Evolutionary conservation across 208 protist genomes (phyloP).

Genomic region (Trichomonas vaginalis): DNA sequence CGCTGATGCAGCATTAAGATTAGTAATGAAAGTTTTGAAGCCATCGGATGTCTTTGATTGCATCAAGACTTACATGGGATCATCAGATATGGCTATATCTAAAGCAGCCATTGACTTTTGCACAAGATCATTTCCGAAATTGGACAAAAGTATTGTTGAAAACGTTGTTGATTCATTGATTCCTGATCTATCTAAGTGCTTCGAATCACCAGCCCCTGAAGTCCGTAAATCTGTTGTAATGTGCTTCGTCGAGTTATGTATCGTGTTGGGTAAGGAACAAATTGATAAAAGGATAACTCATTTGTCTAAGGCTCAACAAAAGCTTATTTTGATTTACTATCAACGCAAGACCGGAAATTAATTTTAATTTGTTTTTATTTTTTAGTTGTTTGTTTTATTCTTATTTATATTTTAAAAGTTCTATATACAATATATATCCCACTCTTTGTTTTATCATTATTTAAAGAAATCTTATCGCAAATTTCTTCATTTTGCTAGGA

Average conservation of each 20-base stretch:
- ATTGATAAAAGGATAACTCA: not conserved
- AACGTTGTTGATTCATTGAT: not conserved
- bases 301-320: not conserved
- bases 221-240: not conserved
- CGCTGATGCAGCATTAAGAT: not conserved
- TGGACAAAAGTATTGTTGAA: not conserved
- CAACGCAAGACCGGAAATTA: not conserved
- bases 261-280: not conserved
- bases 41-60: not conserved
- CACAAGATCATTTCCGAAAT: not conserved
- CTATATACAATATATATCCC: too few species aligned
- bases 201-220: not conserved
- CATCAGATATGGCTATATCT: not conserved
- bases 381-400: not conserved
- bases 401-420: too few species aligned
- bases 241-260: not conserved
- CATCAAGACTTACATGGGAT: not conserved
- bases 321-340: not conserved
- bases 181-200: not conserved
- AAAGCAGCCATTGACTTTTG: not conserved
- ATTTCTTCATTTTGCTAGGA: too few species aligned
- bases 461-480: too few species aligned
- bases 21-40: not conserved
- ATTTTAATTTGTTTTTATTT: not conserved
- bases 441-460: too few species aligned